phyloP scores from a whole-genome alignment of 495 filamentous ascomycete species.

The Hypoxylon rickii region DNA sequence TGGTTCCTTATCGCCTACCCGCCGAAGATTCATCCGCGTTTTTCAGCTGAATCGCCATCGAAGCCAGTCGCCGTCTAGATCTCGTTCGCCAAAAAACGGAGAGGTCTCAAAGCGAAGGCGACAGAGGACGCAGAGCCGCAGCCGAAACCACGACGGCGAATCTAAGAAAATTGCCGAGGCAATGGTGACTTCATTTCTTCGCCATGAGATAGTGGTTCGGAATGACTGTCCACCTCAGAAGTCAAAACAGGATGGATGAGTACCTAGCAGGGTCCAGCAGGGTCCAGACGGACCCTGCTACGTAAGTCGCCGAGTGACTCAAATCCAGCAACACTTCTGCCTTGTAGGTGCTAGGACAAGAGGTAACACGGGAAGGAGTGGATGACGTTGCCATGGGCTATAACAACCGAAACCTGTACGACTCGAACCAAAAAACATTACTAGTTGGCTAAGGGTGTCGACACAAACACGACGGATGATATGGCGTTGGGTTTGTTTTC shows the following conservation, averaged over 20 bases:
- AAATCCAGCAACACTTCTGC: not conserved
- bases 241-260: slow-evolving; percentile 24
- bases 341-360: too few species aligned
- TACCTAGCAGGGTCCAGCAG: too few species aligned
- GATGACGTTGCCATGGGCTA: slow-evolving; percentile 16
- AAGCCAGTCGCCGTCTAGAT: slow-evolving; percentile 45
- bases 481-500: too few species aligned
- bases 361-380: slow-evolving; percentile 6
- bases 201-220: slow-evolving; percentile 31
- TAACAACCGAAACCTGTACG: slow-evolving; percentile 14
- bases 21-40: slow-evolving; percentile 37
- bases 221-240: slow-evolving; percentile 17
- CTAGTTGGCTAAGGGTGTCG: slow-evolving; percentile 2
- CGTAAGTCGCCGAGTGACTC: not conserved
- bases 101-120: slow-evolving; percentile 38
- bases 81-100: slow-evolving; percentile 35
- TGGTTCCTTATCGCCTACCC: slow-evolving; percentile 39
- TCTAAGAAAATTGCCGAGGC: slow-evolving; percentile 17
- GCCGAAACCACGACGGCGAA: slow-evolving; percentile 34
- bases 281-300: too few species aligned
- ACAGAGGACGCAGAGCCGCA: slow-evolving; percentile 44
- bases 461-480: not conserved
- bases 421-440: slow-evolving; percentile 12
- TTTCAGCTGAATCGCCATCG: slow-evolving; percentile 39
- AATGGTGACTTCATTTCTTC: slow-evolving; percentile 23